These are phyloP conservation scores for Colletotrichum eleusines DNA, from an alignment of 2,329 filamentous ascomycete genomes.

Conservation along the genomic window DNA sequence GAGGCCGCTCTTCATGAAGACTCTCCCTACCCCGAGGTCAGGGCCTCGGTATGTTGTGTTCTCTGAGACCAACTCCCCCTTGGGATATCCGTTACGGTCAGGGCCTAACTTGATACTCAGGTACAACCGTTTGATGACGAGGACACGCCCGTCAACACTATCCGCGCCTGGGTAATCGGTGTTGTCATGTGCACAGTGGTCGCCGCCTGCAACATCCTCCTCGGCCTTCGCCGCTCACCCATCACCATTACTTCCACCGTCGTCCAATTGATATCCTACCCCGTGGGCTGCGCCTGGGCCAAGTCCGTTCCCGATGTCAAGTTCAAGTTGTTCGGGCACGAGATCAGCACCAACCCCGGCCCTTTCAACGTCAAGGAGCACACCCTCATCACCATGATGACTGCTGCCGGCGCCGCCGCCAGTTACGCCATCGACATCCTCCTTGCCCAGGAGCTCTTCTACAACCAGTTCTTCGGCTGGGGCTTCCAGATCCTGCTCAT, in stretches of 20 bases:
- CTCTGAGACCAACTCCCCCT: too few species aligned
- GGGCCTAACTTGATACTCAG: constrained; percentile 37
- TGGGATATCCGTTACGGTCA: too few species aligned
- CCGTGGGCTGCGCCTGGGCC: constrained; percentile 53
- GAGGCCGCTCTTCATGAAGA: constrained; percentile 64
- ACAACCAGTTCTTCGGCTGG: constrained; percentile 60
- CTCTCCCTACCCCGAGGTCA: constrained; percentile 67
- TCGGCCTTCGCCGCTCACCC: constrained; percentile 62
- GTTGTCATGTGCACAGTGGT: constrained; percentile 68
- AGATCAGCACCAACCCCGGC: constrained; percentile 54
- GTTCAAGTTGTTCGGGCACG: constrained; percentile 50
- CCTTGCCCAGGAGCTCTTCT: constrained; percentile 60
- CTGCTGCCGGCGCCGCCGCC: constrained; percentile 51
- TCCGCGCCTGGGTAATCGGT: constrained; percentile 71
- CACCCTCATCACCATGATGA: constrained; percentile 62
- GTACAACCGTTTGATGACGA: constrained; percentile 54
- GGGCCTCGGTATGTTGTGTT: constrained; percentile 47
- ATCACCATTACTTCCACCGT: constrained; percentile 66
- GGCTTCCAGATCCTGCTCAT: constrained; percentile 67
- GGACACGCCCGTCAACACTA: constrained; percentile 67
- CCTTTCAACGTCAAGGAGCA: constrained; percentile 62
- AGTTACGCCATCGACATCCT: constrained; percentile 57
- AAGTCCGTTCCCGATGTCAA: constrained; percentile 49
- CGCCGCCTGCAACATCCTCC: constrained; percentile 68
- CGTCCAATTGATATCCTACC: constrained; percentile 67